phyloP scores from a whole-genome alignment of 345 rosid species.

The Ceriops tagal region DNA sequence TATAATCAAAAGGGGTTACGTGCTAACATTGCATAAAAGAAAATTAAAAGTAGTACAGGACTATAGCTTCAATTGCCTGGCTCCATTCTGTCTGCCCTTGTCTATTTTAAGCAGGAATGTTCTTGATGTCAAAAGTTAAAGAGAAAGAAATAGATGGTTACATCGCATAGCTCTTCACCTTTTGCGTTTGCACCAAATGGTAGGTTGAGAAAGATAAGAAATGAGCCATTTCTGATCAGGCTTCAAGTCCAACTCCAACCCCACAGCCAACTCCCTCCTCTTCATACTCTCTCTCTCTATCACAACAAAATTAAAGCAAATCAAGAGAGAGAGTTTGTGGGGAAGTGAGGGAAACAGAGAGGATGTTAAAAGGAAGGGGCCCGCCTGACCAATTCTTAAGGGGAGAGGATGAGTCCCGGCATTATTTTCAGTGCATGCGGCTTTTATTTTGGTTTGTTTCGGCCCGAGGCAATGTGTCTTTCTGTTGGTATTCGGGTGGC shows the following conservation, averaged over 20 bases:
- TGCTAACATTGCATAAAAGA: background rate
- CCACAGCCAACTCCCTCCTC: slow-evolving; percentile 17
- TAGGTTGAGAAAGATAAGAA: slow-evolving; percentile 49
- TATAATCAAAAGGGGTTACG: slow-evolving; percentile 3
- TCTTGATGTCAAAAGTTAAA: slow-evolving; percentile 1
- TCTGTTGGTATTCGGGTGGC: slow-evolving; percentile 29
- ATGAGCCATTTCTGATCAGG: slow-evolving; percentile 24
- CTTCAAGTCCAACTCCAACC: slow-evolving; percentile 13
- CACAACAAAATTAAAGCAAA: background rate
- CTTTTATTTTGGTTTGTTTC: background rate
- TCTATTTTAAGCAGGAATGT: slow-evolving; percentile 25
- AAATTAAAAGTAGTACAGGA: background rate
- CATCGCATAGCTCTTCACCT: slow-evolving; percentile 15
- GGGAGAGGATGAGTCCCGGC: slow-evolving; percentile 11
- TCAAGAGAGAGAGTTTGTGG: background rate
- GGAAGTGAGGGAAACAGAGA: slow-evolving; percentile 1
- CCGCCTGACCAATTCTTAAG: background rate
- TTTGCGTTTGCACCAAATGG: slow-evolving; percentile 14
- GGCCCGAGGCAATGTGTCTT: background rate
- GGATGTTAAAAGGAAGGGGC: too few species aligned
- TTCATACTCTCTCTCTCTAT: background rate
- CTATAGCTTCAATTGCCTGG: slow-evolving; percentile 47
- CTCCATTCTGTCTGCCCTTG: slow-evolving; percentile 65
- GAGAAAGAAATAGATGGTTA: slow-evolving; percentile 3
- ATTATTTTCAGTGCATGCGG: slow-evolving; percentile 24